Base-by-base conservation (phyloP, 768 basidiomycete genomes). In the Psilocybe sp. region DNA sequence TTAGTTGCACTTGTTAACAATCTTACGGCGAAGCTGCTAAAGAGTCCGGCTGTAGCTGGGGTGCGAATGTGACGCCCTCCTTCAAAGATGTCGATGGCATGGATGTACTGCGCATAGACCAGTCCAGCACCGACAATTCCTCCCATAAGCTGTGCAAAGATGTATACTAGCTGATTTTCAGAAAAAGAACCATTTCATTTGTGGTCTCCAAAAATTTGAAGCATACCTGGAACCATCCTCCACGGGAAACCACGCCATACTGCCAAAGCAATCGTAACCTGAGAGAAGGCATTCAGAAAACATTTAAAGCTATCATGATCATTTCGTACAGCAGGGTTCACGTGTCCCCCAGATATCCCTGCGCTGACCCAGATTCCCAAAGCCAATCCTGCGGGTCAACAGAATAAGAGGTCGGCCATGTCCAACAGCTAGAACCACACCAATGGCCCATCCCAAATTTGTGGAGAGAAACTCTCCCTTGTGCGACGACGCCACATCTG, bases 221-320 rank as follows among this genome's bases (percentile, higher is more conserved):
- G 51, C 59, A 50, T 58, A 64, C 72, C 69, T 0, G 90, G 90
- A 0, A 90, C 90, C 61, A 91, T 92, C 58, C 72, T 77, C 85
- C 87, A 87, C 1, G 90, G 86, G 65, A 92, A 92, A 39, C 74
- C 75, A 49, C 89, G 79, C 65, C 82, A 81, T 1, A 81, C 74
- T 3, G 86, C 87, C 45, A 91, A 60, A 18, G 83, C 78, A 44
- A 92, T 67, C 15, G 90, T 92, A 15, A 91, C 76, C 84, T 85
- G 20, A 15, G 15, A 14, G 23, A 9, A 20, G 35, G 15, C 7
- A 15, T 18, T 19, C 33, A 19, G 14, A 15, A 10, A 40, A 16
- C 15, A 46, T 14, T 31, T 4, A 5, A n/a, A 19, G 37, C 16
- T 35, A 12, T 16, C n/a, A 16, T 41, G 16, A 8, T 2, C 15